Evolutionary conservation across 139 green algal genomes (phyloP), one percentile per base, ranked within the genome.

Genomic region (Haematococcus lacustris): DNA sequence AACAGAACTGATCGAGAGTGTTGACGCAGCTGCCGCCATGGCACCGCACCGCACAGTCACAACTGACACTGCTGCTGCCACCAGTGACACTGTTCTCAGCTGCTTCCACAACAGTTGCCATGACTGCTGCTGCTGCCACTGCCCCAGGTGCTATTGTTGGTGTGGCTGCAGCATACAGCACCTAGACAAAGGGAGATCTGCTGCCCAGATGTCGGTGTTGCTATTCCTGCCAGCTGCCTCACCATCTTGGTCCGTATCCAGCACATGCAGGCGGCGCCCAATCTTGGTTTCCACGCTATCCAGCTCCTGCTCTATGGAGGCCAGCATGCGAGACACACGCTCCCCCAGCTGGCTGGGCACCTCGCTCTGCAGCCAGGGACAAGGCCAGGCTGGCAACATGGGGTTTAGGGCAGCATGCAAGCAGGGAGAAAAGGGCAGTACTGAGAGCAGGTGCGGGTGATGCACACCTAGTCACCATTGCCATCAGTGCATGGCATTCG

Each of bases 241-340:
- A 71, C 87, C 90, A 70, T 95, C 90, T n/a, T 82, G 75, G 74
- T 95, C 90, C 28, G 81, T 57, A 75, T 95, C 90, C 33, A 95
- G 71, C 34, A 95, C 76, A 40, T 90, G 82, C 75, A 95, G 80
- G 41, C 68, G 76, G 41, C 83, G 78, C 32, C 86, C 85, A 62
- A 93, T 92, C 34, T 86, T 78, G 38, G 60, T 38, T 68, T 92
- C 88, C 41, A 73, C 83, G 51, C 78, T 53, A 75, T 96, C 91
- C 63, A 96, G 86, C 80, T 96, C 91, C 61, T 75, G 71, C 79
- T 96, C 91, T 37, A 96, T 83, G 37, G 79, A 79, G 47, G 79
- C 38, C 50, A 96, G 83, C 78, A 96, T 92, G 76, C 74, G 71
- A 6, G 80, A 77, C 47, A 96, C 91, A 2, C 85, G 82, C 66